Base-by-base conservation (phyloP, 148 eudicot species). In the Rhododendron ovatum region DNA sequence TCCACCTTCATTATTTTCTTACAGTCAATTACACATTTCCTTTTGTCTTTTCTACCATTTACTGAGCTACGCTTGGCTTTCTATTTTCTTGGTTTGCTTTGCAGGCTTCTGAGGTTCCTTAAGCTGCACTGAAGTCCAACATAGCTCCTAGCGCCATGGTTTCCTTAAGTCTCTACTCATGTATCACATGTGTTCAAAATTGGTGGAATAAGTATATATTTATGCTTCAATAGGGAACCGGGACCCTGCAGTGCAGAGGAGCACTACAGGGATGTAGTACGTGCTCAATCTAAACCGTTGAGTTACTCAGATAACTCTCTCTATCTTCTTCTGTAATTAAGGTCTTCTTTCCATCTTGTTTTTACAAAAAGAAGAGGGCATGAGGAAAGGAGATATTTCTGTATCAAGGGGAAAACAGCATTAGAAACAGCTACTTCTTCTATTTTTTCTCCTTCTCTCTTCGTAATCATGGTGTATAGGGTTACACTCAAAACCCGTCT, bases 51-150 rank as follows among this genome's bases (percentile, higher is more conserved):
- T n/a, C 30, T n/a, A n/a, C 14, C 13, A 9, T n/a, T 26, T 30
- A 17, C 61, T 20, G 6, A 13, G 13, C 74, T 67, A 17, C 30
- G 75, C 39, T 69, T 28, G 35, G 18, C 14, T 48, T 20, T 10
- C 26, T 33, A 33, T 33, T 80, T 20, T 14, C 37, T 14, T 80
- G 51, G 61, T 5, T 48, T 82, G 37, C 73, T 12, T 53, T 82
- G 22, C 84, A 82, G 84, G 84, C 84, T 82, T 59, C 73, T 82
- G 71, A 82, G 84, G 47, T 57, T 82, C 69, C 84, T 82, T 39
- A 82, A 11, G 73, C 84, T 18, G 73, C 84, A 82, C 6, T 82
- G 73, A 82, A 55, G 47, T 53, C 65, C 83, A 28, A 17, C 80
- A 28, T 9, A 39, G 26, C 65, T 59, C 14, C 73, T 67, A 26